Evolutionary conservation across 1,284 basidiomycete genomes (phyloP).

Genomic region (Golubevia sp.): DNA sequence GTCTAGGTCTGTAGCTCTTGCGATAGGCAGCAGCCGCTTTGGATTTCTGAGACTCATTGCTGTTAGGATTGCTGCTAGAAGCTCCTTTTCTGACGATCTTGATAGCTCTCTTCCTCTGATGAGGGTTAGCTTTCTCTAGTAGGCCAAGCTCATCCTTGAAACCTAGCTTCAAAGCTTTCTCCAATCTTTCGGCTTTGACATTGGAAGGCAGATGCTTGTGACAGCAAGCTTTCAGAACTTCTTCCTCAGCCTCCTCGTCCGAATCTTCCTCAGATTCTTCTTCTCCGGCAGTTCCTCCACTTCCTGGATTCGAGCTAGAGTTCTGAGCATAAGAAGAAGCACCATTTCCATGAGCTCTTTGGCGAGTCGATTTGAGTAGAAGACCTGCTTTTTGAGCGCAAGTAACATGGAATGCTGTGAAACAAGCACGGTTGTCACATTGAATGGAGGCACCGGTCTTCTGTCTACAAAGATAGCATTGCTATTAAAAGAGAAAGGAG

Average conservation of each 20-base stretch:
- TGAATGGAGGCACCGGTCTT: constrained; percentile 92
- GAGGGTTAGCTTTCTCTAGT: too few relatives aligned
- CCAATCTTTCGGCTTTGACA: too few relatives aligned
- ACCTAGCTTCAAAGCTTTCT: too few relatives aligned
- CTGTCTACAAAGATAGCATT: constrained; percentile 82
- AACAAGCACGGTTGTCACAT: constrained; percentile 88
- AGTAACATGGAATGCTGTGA: constrained; percentile 91
- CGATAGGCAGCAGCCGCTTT: constrained; percentile 67
- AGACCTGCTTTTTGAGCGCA: constrained; percentile 72
- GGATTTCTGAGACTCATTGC: constrained; percentile 55
- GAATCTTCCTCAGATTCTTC: constrained; percentile 3
- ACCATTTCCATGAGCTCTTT: constrained; percentile 11
- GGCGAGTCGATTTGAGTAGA: constrained; percentile 35
- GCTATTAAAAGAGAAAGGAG: constrained; percentile 1
- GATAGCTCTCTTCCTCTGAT: too few relatives aligned
- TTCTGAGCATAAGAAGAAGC: too few relatives aligned
- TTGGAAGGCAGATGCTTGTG: constrained; percentile 43
- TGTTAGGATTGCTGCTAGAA: too few relatives aligned
- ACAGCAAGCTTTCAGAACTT: constrained; percentile 43
- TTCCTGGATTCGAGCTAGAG: too few relatives aligned
- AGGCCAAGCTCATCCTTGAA: too few relatives aligned
- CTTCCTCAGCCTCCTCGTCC: constrained; percentile 17
- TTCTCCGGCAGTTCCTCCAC: not conserved
- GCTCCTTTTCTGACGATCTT: too few relatives aligned
- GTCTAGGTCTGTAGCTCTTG: constrained; percentile 66